Conservation (phyloP, 306 rosid genomes). For the Vigna radiata region DNA sequence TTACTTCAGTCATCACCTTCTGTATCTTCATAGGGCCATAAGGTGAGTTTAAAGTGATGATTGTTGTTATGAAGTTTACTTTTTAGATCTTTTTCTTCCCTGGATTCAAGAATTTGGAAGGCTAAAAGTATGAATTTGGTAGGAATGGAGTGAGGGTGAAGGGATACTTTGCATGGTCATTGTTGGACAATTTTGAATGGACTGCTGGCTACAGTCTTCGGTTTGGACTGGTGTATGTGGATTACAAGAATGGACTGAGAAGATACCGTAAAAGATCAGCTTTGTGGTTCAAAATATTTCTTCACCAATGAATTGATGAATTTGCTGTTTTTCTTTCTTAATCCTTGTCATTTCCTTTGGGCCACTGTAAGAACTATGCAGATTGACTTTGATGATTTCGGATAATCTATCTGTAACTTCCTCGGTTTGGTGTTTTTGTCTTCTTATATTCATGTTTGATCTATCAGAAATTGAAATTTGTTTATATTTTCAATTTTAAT, state of each 20-base stretch:
- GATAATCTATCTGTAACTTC: constrained; percentile 1
- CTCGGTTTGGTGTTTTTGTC: neutral
- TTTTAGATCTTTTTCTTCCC: neutral
- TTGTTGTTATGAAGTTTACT: neutral
- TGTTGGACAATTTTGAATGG: constrained; percentile 77
- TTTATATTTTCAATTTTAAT: no score
- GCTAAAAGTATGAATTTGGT: constrained; percentile 33
- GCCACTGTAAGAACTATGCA: constrained; percentile 26
- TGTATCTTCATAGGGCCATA: constrained; percentile 56
- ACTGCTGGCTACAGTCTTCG: constrained; percentile 58
- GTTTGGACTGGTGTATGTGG: constrained; percentile 68
- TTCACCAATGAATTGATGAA: constrained; percentile 44
- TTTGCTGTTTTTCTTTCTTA: constrained; percentile 11
- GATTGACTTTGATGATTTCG: constrained; percentile 20
- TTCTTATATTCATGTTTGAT: no score
- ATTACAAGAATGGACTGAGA: constrained; percentile 57
- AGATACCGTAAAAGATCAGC: constrained; percentile 70
- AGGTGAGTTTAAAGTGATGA: constrained; percentile 51
- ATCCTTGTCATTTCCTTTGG: neutral
- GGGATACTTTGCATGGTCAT: constrained; percentile 78
- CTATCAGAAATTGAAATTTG: no score
- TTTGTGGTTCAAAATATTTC: constrained; percentile 67
- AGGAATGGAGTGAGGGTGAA: constrained; percentile 71
- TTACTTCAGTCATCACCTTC: constrained; percentile 52
- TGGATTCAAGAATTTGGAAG: constrained; percentile 7